Evolutionary conservation across 306 rosid genomes (phyloP).

Genomic region (Inga oerstediana): DNA sequence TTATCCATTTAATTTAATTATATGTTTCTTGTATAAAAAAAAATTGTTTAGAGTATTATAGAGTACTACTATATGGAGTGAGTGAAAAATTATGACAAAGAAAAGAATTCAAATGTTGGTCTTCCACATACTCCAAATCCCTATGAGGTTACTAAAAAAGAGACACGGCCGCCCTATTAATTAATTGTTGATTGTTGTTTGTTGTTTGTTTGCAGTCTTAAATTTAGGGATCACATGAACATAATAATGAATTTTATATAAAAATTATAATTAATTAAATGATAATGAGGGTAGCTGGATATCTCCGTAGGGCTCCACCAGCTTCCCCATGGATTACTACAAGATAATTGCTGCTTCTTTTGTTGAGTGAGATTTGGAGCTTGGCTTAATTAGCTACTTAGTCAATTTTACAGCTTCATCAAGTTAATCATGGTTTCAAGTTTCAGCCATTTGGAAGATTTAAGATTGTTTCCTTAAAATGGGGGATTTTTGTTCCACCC

Average conservation of each 20-base stretch:
- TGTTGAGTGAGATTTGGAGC: not conserved
- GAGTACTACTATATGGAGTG: not conserved
- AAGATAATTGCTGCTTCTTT: not conserved
- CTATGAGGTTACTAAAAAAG: not conserved
- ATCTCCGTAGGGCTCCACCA: not conserved
- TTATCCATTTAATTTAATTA: too few species aligned
- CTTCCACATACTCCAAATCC: not conserved
- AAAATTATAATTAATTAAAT: not conserved
- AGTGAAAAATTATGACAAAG: not conserved
- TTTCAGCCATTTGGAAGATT: not conserved
- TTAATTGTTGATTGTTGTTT: not conserved
- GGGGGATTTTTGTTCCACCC: conserved; percentile 22
- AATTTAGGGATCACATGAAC: not conserved
- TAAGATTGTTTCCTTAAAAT: conserved; percentile 13
- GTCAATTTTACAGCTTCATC: not conserved
- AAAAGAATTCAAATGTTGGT: not conserved
- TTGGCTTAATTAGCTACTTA: not conserved
- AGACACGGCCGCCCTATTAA: not conserved
- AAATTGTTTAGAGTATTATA: not conserved
- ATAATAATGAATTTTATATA: not conserved
- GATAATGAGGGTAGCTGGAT: not conserved
- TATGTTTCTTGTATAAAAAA: too few species aligned
- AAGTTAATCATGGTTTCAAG: not conserved
- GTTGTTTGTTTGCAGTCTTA: not conserved
- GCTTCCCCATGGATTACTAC: not conserved